Base-by-base conservation (phyloP, 495 filamentous ascomycete species). In the Hyphodiscus hymeniophilus region DNA sequence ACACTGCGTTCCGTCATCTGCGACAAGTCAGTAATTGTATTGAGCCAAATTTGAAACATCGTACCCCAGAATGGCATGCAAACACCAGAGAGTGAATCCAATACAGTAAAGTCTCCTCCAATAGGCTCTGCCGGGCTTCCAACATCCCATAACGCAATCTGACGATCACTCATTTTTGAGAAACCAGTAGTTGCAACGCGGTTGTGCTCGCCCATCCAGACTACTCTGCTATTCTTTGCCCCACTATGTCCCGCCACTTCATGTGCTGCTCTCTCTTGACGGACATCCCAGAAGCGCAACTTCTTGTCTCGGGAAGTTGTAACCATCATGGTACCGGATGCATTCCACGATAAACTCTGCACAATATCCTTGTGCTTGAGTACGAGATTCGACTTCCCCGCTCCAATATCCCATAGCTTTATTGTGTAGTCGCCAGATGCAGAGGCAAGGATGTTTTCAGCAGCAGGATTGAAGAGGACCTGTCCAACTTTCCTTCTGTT, bases 291-390 rank as follows among this genome's bases (percentile, higher is more conserved):
- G 51, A 97, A 79, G 22, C 94, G 80, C 45, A 98, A 75, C 73
- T 94, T 97, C 80, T 98, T 98, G 76, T 97, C 94, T 39, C 94
- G 81, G 23, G 87, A 95, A 12, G 92, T 97, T 1, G 92, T 98
- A 34, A 86, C 89, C 47, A 98, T 69, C 59, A 94, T 71, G 24
- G 85, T 81, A 38, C 92, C 92, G 55, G 90, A 88, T 56, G 87
- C 88, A 64, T 83, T 95, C 92, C 92, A 98, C 17, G 90, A 94
- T 58, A 95, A 74, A 40, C 86, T 92, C 66, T 97, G 92, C 15
- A 97, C 85, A 53, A 95, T 87, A 50, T 97, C 92, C 31, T 74
- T 78, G 64, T 96, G 81, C 57, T 85, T 89, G 30, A 97, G 74
- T 2, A 80, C 80, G 33, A 89, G 69, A 54, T 76, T 76, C 1